Evolutionary conservation across 345 rosid genomes (phyloP), one percentile per base, ranked within the genome.

Genomic region (Carallia brachiata): DNA sequence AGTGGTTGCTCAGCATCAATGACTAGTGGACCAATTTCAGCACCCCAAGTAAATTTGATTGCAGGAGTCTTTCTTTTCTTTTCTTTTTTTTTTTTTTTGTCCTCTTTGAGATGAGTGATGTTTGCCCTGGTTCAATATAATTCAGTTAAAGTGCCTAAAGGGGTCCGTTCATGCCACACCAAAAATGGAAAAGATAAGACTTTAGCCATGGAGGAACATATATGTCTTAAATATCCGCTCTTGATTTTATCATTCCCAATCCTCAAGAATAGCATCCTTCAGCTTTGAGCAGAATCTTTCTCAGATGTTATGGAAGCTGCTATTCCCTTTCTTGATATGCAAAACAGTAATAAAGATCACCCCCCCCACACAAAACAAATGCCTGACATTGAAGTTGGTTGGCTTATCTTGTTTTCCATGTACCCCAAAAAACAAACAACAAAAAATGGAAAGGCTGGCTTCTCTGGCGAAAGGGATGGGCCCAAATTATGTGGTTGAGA

Each of bases 171-270:
- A 44, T 44, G 50, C 50, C 13, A 44, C 3, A 44, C 16, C 8
- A 44, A 44, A 44, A 13, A 10, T 4, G 50, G 16, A 44, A 15
- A 44, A 44, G 50, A 44, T 13, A 13, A 44, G 50, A 44, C 15
- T 5, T 23, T 19, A 55, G 60, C n/a, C 60, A 0, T 27, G 32
- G 50, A 44, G 50, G 50, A 44, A 44, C 50, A 40, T 3, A 32
- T 32, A 62, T 66, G 55, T 70, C 60, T 62, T 16, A 37, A 52
- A 74, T 65, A 66, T 74, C 70, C 66, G 70, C 63, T 39, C 6
- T 65, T 31, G 37, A 64, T 66, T 74, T 73, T 66, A 28, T 28
- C 56, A 47, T 31, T 58, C 28, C 56, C 44, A 47, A 68, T 47
- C 56, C 18, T 4, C 9, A 17, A 17, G 39, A 44, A 69, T 10